Base-by-base conservation (phyloP, 768 basidiomycete species). In the Inosperma sp. region DNA sequence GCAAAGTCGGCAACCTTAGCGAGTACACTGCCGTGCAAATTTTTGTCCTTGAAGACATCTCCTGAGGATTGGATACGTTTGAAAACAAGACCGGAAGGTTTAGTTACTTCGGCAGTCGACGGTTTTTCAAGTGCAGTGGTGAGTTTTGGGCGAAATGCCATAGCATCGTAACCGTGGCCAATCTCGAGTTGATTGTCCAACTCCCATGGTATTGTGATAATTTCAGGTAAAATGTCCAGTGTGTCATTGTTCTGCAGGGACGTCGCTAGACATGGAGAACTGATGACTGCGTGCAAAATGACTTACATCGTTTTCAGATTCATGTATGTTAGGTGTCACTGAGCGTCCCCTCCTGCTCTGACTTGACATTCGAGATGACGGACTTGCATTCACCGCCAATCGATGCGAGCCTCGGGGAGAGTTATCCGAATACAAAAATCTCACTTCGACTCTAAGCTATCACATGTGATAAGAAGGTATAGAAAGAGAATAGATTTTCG, bases 61-160 rank as follows among this genome's bases (percentile, higher is more conserved):
- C 22, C 22, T n/a, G 39, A 41, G 12, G 39, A 41, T 41, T 41
- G 22, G 39, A 41, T 41, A 14, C 39, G 26, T 41, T 41, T 41
- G 39, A 41, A 41, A 41, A 25, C 22, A 25, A 41, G 26, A 25
- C 22, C 22, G 7, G 22, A 23, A 2, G 37, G 19, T 39, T 39
- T 23, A 22, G 37, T 39, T 5, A 39, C 39, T 41, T 41, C 39
- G 12, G 3, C 39, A n/a, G 39, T 41, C 39, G 7, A 41, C 12
- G 39, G n/a, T 25, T 21, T 23, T 4, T 41, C 39, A 8, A 41
- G 39, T 14, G 39, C 22, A 8, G 22, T n/a, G n/a, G n/a, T 25
- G 39, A n/a, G 21, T 25, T 41, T 25, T 25, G 22, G 39, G 22
- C 39, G 39, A 25, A 23, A 41, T n/a, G 22, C 16, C 22, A 25